Evolutionary conservation across 768 basidiomycete genomes (phyloP), one percentile per base, ranked within the genome.

Genomic region (Polyporus arcularius): DNA sequence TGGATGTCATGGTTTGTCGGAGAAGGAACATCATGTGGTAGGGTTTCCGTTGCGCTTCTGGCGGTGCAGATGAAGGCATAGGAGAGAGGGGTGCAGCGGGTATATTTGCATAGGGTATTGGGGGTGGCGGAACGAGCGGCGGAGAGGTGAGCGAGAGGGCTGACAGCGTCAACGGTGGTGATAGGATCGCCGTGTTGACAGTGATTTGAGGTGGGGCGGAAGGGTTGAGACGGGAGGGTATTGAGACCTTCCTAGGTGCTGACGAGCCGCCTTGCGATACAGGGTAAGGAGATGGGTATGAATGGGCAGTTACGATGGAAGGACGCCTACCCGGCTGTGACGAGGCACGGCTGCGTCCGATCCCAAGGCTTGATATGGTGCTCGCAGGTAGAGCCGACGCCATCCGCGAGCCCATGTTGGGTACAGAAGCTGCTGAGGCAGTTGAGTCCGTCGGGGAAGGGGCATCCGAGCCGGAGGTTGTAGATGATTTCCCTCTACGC

Each of bases 1-100:
- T 79, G 40, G 85, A 86, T 40, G 79, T 82, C 85, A 96, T 96
- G 30, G 93, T 93, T 53, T 79, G 84, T 61, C 86, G 81, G 40
- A 96, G 77, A 26, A 92, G 82, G 61, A 80, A 78, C 93, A 96
- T 95, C 83, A 96, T 83, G 71, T 94, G 89, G 70, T 95, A 96
- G 10, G 94, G 94, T 67, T 94, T 89, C 45, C 91, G 82, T 51
- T 92, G 77, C 26, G 88, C 80, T 66, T 94, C 90, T 5, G 78
- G 75, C 6, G 92, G 93, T 26, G 90, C 81, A 15, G 80, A 73
- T 2, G 89, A 85, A 6, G 92, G 93, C 40, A 92, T 79, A 3
- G 92, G 90, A 3, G 92, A 93, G 46, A 80, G 82, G 6, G 92
- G 93, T 2, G 89, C 89, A 12, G 85, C 86, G 38, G 87, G 90